phyloP scores from a whole-genome alignment of 1,284 basidiomycete genomes.

The Phellinidium pouzarii region DNA sequence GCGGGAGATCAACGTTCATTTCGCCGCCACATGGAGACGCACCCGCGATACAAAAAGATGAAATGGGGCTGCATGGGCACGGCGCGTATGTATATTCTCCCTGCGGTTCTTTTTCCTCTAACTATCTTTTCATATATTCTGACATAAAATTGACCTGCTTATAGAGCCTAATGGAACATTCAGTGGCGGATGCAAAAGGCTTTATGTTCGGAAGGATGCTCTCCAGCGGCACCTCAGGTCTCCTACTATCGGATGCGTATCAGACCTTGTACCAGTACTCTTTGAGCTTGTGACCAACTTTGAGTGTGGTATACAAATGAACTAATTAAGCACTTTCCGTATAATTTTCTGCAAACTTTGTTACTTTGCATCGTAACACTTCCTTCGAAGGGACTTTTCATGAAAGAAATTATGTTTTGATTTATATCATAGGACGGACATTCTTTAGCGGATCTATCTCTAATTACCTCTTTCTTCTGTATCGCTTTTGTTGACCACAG shows the following conservation, averaged over 20 bases:
- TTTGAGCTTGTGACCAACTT: too few relatives aligned
- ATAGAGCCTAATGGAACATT: constrained; percentile 6
- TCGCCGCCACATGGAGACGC: constrained; percentile 12
- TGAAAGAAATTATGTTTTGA: not conserved
- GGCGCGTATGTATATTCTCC: not conserved
- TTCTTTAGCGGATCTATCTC: not conserved
- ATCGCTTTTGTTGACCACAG: not conserved
- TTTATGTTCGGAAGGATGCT: constrained; percentile 11
- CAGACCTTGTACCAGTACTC: too few relatives aligned
- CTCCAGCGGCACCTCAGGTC: constrained; percentile 6
- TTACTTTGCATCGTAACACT: too few relatives aligned
- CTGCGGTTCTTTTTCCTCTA: not conserved
- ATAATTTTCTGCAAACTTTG: too few relatives aligned
- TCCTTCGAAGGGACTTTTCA: not conserved
- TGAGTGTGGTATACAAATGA: too few relatives aligned
- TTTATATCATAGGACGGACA: not conserved
- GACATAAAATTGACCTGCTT: not conserved
- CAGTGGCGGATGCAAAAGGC: not conserved
- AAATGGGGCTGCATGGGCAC: constrained; percentile 10
- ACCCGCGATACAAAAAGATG: constrained; percentile 3
- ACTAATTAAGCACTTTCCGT: too few relatives aligned
- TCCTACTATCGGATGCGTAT: not conserved
- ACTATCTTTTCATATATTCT: not conserved
- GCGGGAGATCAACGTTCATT: constrained; percentile 5
- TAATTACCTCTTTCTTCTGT: not conserved